Base-by-base conservation (phyloP, 331 rosid species). In the Erythrophleum ivorense region DNA sequence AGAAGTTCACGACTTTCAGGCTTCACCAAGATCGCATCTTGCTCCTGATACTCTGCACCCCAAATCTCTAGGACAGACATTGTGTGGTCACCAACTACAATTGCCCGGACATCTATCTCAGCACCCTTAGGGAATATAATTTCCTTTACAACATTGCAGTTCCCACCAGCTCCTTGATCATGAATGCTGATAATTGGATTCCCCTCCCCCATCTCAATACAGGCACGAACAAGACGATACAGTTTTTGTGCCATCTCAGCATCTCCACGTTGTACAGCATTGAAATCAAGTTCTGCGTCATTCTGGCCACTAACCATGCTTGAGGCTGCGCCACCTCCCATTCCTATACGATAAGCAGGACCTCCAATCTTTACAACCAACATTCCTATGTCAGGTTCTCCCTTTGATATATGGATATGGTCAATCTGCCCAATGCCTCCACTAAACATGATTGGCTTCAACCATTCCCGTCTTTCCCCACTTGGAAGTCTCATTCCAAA, bases 271-370 rank as follows among this genome's bases (percentile, higher is more conserved):
- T 94, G 98, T 46, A 94, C 97, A 38, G 98, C 98, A 83, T 92
- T 94, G 81, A 94, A 94, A 89, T 91, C 98, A 84, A 94, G 95
- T 74, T 94, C 97, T 7, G 91, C 95, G 12, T 89, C 92, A 83
- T 94, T 94, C 84, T 94, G 97, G 18, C 97, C 98, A 82, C 98
- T 94, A 34, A 92, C 97, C 98, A 92, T 92, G 84, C 98, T 94
- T 0, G 98, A 94, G 41, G 98, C 98, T 50, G 97, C 98, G 66
- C 98, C 98, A 24, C 98, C 97, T 73, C 97, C 98, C 97, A 94
- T 92, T 50, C 98, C 98, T 79, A 92, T 94, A 21, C 97, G 97
- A 82, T 94, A 94, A 15, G 98, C 97, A 18, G 98, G 98, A 36
- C 98, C 98, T 84, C 97, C 98, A 88, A 94, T 89, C 88, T 94